phyloP scores from a whole-genome alignment of 2,329 filamentous ascomycete species.

The Fusarium zealandicum region DNA sequence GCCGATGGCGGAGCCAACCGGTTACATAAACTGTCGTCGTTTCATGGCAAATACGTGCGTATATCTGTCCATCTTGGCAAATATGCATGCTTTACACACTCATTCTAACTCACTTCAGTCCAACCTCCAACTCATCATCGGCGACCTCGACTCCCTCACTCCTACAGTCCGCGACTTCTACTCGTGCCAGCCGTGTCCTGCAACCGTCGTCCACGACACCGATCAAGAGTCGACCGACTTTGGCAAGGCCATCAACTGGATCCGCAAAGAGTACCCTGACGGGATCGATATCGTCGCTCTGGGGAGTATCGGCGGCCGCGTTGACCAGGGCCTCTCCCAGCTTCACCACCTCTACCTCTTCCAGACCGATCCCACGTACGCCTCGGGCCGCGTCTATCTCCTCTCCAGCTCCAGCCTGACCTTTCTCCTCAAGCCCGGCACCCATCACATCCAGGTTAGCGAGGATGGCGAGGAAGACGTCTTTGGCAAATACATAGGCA shows the following conservation, averaged over 20 bases:
- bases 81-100: neutral
- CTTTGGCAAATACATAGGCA: constrained; percentile 83
- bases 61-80: neutral
- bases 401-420: constrained; percentile 83
- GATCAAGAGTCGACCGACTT: constrained; percentile 94
- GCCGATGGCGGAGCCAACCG: constrained; percentile 92
- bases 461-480: constrained; percentile 54
- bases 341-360: constrained; percentile 82
- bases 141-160: constrained; percentile 86
- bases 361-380: constrained; percentile 59
- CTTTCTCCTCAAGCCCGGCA: constrained; percentile 76
- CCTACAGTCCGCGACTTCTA: constrained; percentile 72
- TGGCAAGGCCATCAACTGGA: constrained; percentile 76
- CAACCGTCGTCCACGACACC: constrained; percentile 71
- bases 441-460: constrained; percentile 72
- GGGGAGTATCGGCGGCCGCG: constrained; percentile 85
- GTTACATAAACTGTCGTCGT: constrained; percentile 60
- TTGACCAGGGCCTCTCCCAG: constrained; percentile 91
- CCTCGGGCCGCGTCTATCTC: constrained; percentile 72
- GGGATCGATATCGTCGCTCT: constrained; percentile 75
- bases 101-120: constrained; percentile 48
- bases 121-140: constrained; percentile 77
- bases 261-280: constrained; percentile 50
- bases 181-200: constrained; percentile 55
- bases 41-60: constrained; percentile 53